Evolutionary conservation across 306 rosid species (phyloP).

Genomic region (Vicia villosa): DNA sequence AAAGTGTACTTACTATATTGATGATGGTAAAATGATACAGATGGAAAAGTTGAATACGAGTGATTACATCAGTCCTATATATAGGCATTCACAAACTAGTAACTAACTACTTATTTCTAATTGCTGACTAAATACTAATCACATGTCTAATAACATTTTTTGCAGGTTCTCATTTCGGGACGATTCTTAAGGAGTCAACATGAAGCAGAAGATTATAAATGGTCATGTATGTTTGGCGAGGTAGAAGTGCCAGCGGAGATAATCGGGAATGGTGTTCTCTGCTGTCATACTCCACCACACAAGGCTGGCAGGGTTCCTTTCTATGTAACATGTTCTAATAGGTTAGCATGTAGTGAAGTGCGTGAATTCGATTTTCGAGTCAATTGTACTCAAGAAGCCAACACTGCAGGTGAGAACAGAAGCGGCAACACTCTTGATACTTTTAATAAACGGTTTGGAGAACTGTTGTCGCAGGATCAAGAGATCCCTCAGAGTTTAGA

Average conservation of each 20-base stretch:
- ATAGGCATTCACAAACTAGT: not conserved
- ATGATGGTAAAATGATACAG: not conserved
- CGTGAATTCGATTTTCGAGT: constrained; percentile 76
- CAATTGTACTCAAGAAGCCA: constrained; percentile 42
- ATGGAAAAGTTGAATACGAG: not conserved
- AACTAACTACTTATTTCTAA: not conserved
- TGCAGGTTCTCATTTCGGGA: constrained; percentile 79
- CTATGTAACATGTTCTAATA: constrained; percentile 84
- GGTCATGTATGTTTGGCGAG: constrained; percentile 96
- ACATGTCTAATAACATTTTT: not conserved
- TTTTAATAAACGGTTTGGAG: constrained; percentile 53
- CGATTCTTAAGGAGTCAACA: constrained; percentile 60
- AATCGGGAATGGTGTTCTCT: constrained; percentile 65
- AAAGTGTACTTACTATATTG: not conserved
- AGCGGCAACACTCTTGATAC: constrained; percentile 42
- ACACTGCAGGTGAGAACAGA: constrained; percentile 35
- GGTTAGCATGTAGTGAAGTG: constrained; percentile 91
- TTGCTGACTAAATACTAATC: not conserved
- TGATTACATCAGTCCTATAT: not conserved
- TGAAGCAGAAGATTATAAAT: constrained; percentile 57
- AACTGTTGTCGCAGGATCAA: constrained; percentile 47
- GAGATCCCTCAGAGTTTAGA: constrained; percentile 40
- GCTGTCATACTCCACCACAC: constrained; percentile 77
- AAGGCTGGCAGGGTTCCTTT: constrained; percentile 81
- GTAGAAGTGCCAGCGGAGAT: constrained; percentile 82